phyloP scores from a whole-genome alignment of 1,284 basidiomycete species.

The Moesziomyces parantarcticus region DNA sequence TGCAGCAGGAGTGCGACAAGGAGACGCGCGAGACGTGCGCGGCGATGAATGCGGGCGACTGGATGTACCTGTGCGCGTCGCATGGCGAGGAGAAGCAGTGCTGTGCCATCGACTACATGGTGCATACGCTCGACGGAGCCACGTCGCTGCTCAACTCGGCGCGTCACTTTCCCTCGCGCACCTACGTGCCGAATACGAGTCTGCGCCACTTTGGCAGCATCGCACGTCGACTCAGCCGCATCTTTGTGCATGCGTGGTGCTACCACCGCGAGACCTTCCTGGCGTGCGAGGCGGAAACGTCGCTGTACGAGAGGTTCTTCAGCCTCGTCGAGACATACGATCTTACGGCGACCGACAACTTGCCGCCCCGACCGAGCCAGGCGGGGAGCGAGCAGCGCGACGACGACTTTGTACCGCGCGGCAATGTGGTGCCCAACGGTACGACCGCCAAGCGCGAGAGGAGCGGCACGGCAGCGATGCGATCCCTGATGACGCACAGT shows the following conservation, averaged over 20 bases:
- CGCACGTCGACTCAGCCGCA: slow-evolving; percentile 86
- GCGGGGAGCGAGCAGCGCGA: neutral
- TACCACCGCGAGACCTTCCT: slow-evolving; percentile 85
- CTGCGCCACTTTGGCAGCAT: slow-evolving; percentile 87
- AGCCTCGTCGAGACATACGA: slow-evolving; percentile 83
- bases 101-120: slow-evolving; percentile 95
- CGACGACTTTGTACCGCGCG: slow-evolving; percentile 1
- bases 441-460: slow-evolving; percentile 35
- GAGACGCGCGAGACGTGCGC: slow-evolving; percentile 75
- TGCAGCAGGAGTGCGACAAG: slow-evolving; percentile 81
- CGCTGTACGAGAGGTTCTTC: slow-evolving; percentile 89
- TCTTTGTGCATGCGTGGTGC: slow-evolving; percentile 90
- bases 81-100: slow-evolving; percentile 75
- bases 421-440: slow-evolving; percentile 18
- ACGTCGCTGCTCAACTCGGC: slow-evolving; percentile 92
- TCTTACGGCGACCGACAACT: slow-evolving; percentile 69
- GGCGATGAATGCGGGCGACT: slow-evolving; percentile 97
- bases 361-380: slow-evolving; percentile 21
- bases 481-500: slow-evolving; percentile 21
- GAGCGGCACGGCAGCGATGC: slow-evolving; percentile 30
- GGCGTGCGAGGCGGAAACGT: slow-evolving; percentile 88
- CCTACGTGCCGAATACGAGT: slow-evolving; percentile 75
- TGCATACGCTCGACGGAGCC: slow-evolving; percentile 92
- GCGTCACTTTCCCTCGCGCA: slow-evolving; percentile 79
- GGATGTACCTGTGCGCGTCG: slow-evolving; percentile 94